These are phyloP conservation scores for Fusarium floridanum DNA, from an alignment of 2,329 filamentous ascomycete species.

Conservation along the genomic window DNA sequence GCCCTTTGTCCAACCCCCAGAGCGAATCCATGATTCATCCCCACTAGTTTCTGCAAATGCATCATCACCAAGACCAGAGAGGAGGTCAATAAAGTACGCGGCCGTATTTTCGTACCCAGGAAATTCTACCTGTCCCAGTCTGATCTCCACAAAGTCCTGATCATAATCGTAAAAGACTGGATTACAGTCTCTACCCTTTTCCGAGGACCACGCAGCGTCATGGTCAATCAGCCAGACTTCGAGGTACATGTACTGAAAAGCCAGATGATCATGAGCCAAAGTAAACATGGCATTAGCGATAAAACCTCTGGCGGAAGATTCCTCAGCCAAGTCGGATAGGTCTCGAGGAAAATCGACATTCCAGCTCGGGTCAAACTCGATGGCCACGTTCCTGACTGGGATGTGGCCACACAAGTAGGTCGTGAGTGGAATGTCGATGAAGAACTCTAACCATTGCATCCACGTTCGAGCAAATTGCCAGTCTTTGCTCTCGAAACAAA, in stretches of 20 bases:
- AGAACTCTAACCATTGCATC: background rate
- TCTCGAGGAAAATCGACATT: background rate
- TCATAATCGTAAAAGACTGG: conserved; percentile 3
- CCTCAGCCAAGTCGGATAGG: background rate
- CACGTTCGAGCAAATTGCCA: background rate
- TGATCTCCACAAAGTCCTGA: background rate
- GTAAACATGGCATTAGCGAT: background rate
- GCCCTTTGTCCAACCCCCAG: background rate
- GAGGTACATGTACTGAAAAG: background rate
- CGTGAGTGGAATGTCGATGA: background rate
- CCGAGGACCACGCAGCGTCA: background rate
- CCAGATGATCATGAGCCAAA: background rate
- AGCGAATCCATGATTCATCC: background rate
- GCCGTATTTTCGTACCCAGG: background rate
- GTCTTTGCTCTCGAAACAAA: background rate
- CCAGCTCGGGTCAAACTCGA: conserved; percentile 2
- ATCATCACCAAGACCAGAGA: background rate
- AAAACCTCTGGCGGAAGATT: background rate
- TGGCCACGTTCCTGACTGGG: background rate
- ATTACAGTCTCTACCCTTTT: too few relatives aligned
- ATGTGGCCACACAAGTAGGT: too few relatives aligned
- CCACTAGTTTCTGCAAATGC: background rate
- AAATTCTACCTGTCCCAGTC: background rate
- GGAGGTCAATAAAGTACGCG: background rate
- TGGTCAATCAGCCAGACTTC: conserved; percentile 11